Conservation (phyloP, 805 yeast genomes). For the Metschnikowia santaceciliae region DNA sequence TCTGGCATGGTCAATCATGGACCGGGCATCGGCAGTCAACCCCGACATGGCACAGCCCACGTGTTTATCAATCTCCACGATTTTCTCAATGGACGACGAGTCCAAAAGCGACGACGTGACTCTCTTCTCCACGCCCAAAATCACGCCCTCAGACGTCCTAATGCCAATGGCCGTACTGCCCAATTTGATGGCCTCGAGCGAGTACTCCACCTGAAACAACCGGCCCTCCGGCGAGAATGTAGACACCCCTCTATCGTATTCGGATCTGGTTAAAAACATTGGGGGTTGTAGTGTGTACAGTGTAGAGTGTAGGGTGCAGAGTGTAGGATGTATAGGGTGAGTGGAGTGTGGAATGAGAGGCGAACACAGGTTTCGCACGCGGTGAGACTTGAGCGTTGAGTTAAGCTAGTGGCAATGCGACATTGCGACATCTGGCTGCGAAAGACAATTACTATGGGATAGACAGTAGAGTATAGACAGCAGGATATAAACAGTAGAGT, state of each 20-base stretch:
- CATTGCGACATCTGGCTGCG: conserved; percentile 14
- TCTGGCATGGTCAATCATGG: conserved; percentile 98
- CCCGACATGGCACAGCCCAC: conserved; percentile 99
- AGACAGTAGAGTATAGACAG: background rate
- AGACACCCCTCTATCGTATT: conserved; percentile 97
- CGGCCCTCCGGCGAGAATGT: conserved; percentile 99
- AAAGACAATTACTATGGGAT: background rate
- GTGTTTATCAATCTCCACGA: conserved; percentile 89
- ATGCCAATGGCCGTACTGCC: conserved; percentile 99
- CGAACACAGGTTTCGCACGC: conserved; percentile 2
- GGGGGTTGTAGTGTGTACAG: too few species aligned
- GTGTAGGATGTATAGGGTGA: background rate
- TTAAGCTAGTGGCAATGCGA: conserved; percentile 10
- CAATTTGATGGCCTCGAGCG: conserved; percentile 92
- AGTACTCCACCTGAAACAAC: conserved; percentile 95
- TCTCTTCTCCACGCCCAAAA: conserved; percentile 94
- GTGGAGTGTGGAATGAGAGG: conserved; percentile 1
- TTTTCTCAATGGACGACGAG: conserved; percentile 90
- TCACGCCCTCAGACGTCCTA: conserved; percentile 91
- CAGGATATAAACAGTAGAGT: too few species aligned
- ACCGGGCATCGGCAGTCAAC: conserved; percentile 95
- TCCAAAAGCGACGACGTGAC: conserved; percentile 91
- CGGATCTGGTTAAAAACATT: conserved; percentile 99
- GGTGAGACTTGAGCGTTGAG: background rate
- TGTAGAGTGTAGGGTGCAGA: too few species aligned